Evolutionary conservation across 2,329 filamentous ascomycete genomes (phyloP).

Genomic region (Aspergillus tamarii): DNA sequence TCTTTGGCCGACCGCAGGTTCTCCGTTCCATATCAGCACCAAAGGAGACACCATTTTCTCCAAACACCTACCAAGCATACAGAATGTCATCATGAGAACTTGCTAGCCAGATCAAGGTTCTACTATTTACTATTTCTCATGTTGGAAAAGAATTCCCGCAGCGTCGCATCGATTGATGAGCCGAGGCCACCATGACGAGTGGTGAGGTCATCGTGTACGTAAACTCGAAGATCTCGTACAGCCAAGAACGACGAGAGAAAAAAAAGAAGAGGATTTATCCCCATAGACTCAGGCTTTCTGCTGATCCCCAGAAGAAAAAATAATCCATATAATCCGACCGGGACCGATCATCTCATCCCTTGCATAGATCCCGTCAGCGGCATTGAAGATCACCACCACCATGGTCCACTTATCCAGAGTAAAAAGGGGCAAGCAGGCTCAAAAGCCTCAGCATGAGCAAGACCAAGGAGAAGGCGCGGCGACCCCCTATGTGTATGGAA

Average conservation of each 20-base stretch:
- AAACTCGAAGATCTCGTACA: neutral
- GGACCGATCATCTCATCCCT: neutral
- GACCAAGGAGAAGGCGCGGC: constrained; percentile 36
- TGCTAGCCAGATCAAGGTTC: too few species aligned
- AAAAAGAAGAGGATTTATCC: too few species aligned
- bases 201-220: neutral
- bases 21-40: too few species aligned
- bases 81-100: too few species aligned
- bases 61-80: too few species aligned
- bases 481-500: constrained; percentile 77
- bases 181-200: neutral
- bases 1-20: too few species aligned
- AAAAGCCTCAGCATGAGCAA: constrained; percentile 25
- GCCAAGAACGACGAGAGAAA: neutral
- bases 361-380: neutral
- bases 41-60: too few species aligned
- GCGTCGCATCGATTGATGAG: neutral
- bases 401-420: constrained; percentile 2
- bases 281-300: neutral
- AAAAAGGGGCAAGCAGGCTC: constrained; percentile 25
- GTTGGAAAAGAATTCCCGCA: too few species aligned
- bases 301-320: neutral
- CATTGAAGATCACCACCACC: neutral
- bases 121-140: too few species aligned
- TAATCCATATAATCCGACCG: neutral